Base-by-base conservation (phyloP, 495 filamentous ascomycete species). In the Xylaria grammica region DNA sequence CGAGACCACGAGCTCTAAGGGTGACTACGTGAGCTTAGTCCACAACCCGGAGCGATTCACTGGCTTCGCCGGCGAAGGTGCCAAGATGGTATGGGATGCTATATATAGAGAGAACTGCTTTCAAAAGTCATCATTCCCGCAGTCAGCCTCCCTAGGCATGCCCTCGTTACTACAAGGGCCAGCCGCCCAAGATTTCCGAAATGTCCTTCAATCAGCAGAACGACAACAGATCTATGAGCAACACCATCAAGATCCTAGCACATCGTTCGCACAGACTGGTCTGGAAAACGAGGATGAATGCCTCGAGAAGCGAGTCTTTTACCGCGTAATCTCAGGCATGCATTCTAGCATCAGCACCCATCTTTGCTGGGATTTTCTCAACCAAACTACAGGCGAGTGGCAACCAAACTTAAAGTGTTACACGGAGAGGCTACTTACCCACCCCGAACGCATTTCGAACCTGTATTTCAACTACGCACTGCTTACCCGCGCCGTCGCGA, bases 91-190 rank as follows among this genome's bases (percentile, higher is more conserved):
- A 24, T 99, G 95, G 95, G 89, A 97, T 74, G 90, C 95, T 19
- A 94, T 99, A 62, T 99, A 99, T 77, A 85, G 91, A 24, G 95
- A 99, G 76, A 99, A 99, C 75, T 99, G 95, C 74, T 99, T 99
- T 77, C 87, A 93, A 72, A 90, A 87, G 75, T 85, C 81, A 67
- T 81, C 80, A 11, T 82, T 85, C 72, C 82, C 84, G 4, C 73
- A 79, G 36, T 82, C 81, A 15, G 78, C 82, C 45, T 73, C 75
- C 57, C 71, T 82, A 7, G 79, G 79, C 1, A 66, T 66, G 53
- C 67, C 62, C 38, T 66, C 81, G 24, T 63, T 77, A 22, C 80
- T 85, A 13, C 68, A 70, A 48, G 70, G 82, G 65, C 86, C 92
- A 40, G 94, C 94, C 7, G 91, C 89, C 17, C 87, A 90, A 69